These are phyloP conservation scores for Earliella scabrosa DNA, from an alignment of 1,284 basidiomycete genomes.

Conservation along the genomic window DNA sequence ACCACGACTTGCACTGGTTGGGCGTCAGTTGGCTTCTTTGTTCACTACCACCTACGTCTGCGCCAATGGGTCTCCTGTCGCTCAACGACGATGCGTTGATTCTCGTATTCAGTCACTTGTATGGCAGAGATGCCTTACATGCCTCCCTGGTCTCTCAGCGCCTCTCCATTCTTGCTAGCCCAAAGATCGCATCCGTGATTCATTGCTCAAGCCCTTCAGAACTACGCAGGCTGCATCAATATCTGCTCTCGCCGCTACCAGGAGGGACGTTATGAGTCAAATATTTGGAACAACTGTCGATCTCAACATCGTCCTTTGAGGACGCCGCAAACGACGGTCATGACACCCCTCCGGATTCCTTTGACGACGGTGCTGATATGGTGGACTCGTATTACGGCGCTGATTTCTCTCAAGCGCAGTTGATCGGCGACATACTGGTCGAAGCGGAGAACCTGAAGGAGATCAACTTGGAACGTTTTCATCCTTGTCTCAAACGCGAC, in stretches of 20 bases:
- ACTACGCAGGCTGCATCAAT: not conserved
- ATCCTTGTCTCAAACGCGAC: slow-evolving; percentile 4
- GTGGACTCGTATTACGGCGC: not conserved
- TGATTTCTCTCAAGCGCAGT: slow-evolving; percentile 4
- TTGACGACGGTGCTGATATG: not conserved
- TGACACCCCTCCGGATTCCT: not conserved
- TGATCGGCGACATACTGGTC: slow-evolving; percentile 13
- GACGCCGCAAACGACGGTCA: not conserved
- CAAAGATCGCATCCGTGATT: not conserved
- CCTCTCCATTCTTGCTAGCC: slow-evolving; percentile 2
- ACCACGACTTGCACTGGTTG: too few species aligned
- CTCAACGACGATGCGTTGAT: slow-evolving; percentile 17
- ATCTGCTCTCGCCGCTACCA: not conserved
- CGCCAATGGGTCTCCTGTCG: slow-evolving; percentile 7
- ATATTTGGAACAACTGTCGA: not conserved
- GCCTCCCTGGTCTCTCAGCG: slow-evolving; percentile 10
- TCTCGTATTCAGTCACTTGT: slow-evolving; percentile 4
- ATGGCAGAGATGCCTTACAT: slow-evolving; percentile 7
- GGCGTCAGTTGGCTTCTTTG: too few species aligned
- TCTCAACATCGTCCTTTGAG: not conserved
- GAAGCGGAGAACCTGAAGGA: not conserved
- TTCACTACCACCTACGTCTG: too few species aligned
- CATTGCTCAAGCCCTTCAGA: not conserved
- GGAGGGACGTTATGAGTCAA: not conserved
- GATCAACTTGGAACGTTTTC: slow-evolving; percentile 10